Conservation (phyloP, 768 basidiomycete genomes). For the Lentinula lateritia region DNA sequence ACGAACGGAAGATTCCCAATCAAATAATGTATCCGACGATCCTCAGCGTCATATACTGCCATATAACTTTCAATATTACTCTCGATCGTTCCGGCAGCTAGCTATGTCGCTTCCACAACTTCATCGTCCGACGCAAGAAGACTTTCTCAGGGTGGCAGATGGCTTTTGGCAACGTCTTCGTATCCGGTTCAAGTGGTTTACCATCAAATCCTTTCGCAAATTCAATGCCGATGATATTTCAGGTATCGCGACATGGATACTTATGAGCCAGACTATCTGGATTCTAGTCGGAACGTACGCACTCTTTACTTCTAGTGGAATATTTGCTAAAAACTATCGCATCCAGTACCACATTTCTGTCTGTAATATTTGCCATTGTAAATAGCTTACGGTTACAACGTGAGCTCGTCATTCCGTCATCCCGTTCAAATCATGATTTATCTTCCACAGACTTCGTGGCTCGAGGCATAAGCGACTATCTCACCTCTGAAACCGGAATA, state of each 20-base stretch:
- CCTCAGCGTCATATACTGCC: slow-evolving; percentile 17
- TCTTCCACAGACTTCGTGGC: slow-evolving; percentile 71
- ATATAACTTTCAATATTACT: slow-evolving; percentile 61
- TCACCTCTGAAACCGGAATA: slow-evolving; percentile 90
- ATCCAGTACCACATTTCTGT: slow-evolving; percentile 90
- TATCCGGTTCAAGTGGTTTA: slow-evolving; percentile 97
- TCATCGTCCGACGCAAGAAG: slow-evolving; percentile 80
- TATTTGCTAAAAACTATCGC: neutral
- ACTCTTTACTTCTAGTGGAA: neutral
- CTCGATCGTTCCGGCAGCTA: slow-evolving; percentile 75
- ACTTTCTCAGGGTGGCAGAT: slow-evolving; percentile 79
- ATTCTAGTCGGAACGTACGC: slow-evolving; percentile 90
- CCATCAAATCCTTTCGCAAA: slow-evolving; percentile 87
- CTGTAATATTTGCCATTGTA: slow-evolving; percentile 81
- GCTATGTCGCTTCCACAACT: slow-evolving; percentile 73
- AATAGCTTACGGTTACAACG: slow-evolving; percentile 87
- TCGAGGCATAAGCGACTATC: slow-evolving; percentile 81
- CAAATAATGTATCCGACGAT: neutral
- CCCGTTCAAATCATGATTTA: neutral
- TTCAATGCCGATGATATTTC: slow-evolving; percentile 97
- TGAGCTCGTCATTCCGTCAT: slow-evolving; percentile 22
- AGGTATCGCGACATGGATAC: slow-evolving; percentile 92
- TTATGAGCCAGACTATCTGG: slow-evolving; percentile 96
- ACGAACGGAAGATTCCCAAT: neutral
- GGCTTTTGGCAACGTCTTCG: slow-evolving; percentile 88